A percentile compares a stretch with the other conserved stretches of the same genome.
phyloP scores from a whole-genome alignment of 495 filamentous ascomycete genomes.

The Penicillium paradoxum region DNA sequence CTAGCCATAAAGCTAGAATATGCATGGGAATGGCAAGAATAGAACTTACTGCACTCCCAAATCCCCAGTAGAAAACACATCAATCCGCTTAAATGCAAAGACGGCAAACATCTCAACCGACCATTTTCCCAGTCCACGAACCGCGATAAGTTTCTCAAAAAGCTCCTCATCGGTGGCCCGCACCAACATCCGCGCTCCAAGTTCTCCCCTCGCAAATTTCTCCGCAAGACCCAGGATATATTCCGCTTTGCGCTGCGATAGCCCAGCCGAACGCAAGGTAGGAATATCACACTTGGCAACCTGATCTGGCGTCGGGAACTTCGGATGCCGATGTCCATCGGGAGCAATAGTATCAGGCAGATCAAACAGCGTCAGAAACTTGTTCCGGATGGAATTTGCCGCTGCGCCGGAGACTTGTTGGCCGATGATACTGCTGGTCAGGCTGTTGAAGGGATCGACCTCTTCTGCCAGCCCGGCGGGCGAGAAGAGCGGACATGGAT shows the following conservation, averaged over 20 bases:
- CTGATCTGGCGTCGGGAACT: conserved; percentile 73
- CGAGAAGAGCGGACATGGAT: conserved; percentile 76
- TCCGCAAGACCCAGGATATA: conserved; percentile 81
- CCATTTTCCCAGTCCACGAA: conserved; percentile 85
- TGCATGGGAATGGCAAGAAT: not conserved
- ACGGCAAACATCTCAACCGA: conserved; percentile 96
- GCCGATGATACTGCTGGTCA: conserved; percentile 83
- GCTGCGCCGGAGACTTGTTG: conserved; percentile 95
- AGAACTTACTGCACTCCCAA: conserved; percentile 76
- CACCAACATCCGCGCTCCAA: conserved; percentile 69
- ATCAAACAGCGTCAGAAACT: conserved; percentile 76
- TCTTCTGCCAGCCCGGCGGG: conserved; percentile 75
- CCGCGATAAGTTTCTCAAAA: conserved; percentile 71
- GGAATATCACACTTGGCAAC: conserved; percentile 57
- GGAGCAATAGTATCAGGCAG: conserved; percentile 16
- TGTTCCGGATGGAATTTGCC: conserved; percentile 78
- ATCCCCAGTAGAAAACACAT: conserved; percentile 91
- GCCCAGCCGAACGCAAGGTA: conserved; percentile 72
- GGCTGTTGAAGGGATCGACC: conserved; percentile 80
- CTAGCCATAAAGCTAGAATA: not conserved
- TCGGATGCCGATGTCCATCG: conserved; percentile 16
- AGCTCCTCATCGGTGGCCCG: conserved; percentile 81
- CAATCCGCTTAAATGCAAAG: conserved; percentile 85
- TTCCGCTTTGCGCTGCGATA: conserved; percentile 90
- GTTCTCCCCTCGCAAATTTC: conserved; percentile 69